These are phyloP conservation scores for Vanrija sp. DNA, from an alignment of 1,284 basidiomycete species.

Conservation along the genomic window DNA sequence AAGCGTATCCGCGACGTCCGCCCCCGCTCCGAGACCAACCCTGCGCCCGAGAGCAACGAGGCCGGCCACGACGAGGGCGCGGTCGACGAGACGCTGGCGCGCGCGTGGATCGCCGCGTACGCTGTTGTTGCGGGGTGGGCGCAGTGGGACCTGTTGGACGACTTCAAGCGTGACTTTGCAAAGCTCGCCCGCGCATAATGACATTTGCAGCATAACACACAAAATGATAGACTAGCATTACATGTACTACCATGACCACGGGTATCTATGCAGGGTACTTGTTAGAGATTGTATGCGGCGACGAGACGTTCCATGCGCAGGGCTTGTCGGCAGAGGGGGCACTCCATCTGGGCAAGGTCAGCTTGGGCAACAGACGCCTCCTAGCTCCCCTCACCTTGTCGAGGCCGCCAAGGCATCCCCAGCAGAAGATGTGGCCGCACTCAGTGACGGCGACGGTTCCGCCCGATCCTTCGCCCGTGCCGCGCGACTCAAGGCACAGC, in stretches of 20 bases:
- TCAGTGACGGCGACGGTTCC: constrained; percentile 70
- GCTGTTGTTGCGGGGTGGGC: constrained; percentile 74
- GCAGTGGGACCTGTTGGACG: constrained; percentile 78
- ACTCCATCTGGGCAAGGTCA: constrained; percentile 51
- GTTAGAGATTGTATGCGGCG: constrained; percentile 76
- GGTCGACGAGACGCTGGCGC: constrained; percentile 31
- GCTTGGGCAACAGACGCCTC: background rate
- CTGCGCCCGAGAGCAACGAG: constrained; percentile 7
- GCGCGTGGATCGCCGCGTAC: constrained; percentile 78
- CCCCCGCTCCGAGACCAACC: constrained; percentile 4
- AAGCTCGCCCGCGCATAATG: no score
- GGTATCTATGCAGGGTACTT: background rate
- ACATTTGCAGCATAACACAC: no score
- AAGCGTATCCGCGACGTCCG: constrained; percentile 8
- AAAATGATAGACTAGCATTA: no score
- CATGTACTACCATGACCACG: no score
- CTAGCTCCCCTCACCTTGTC: constrained; percentile 60
- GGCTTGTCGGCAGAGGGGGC: constrained; percentile 78
- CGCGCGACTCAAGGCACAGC: constrained; percentile 79
- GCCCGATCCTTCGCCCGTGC: constrained; percentile 52
- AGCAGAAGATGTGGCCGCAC: constrained; percentile 92
- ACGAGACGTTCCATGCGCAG: constrained; percentile 68
- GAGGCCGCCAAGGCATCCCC: constrained; percentile 90
- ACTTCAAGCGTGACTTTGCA: constrained; percentile 36
- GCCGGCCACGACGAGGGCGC: constrained; percentile 18